Base-by-base conservation (phyloP, 148 eudicot genomes). In the Camellia lanceoleosa region DNA sequence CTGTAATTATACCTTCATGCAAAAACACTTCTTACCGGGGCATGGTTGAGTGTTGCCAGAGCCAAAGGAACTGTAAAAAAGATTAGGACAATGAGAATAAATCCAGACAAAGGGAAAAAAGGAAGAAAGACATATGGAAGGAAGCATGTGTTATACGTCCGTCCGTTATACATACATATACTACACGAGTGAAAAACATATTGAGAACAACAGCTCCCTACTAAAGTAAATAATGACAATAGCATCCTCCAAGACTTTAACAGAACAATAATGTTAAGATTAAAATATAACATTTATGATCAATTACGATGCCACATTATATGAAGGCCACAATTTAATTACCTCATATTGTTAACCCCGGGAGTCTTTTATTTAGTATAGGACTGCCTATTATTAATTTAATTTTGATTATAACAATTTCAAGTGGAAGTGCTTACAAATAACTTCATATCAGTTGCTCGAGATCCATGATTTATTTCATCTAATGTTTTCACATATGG, bases 1-100 rank as follows among this genome's bases (percentile, higher is more conserved):
- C 43, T 54, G 30, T 80, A 66, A 41, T 46, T 18, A 56, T 7
- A 23, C 44, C 7, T 44, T 0, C 56, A 1, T 59, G 7, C 14
- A 15, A 20, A 59, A 71, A 60, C 0, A 44, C 2, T 8, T 23
- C 69, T 1, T 79, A 79, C 81, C 81, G 75, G 49, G 81, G 81
- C 81, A 79, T 79, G 68, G 46, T 60, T 60, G 66, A 10, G 18
- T 78, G 38, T 42, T 23, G 49, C 11, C 6, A 43, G 74, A 56
- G 23, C 74, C 54, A 46, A 55, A 54, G 13, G 60, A 67, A 59
- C 73, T 69, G 74, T 15, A 18, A 58, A 65, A 65, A 73, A 73
- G 15, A 51, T 58, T 19, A 30, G 62, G 69, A 64, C 6, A 51
- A n/a, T 14, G 18, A 52, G 10, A 72, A 54, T 7, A 68, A 78